Base-by-base conservation (phyloP, 2,329 filamentous ascomycete species). In the Furcasterigmium sp. region DNA sequence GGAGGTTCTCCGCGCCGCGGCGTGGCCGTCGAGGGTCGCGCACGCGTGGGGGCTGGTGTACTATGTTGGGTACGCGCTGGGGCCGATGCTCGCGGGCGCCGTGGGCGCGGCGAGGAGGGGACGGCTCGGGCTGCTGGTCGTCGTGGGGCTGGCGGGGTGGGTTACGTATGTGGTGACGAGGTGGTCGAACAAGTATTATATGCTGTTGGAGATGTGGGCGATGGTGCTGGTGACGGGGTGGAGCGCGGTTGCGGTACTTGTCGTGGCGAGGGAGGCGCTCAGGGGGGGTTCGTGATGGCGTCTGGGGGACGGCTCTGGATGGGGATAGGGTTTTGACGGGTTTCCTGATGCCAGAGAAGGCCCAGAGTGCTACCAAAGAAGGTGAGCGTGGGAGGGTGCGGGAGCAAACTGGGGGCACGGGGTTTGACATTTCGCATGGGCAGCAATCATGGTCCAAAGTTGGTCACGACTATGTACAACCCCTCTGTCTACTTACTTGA, bases 131-230 rank as follows among this genome's bases (percentile, higher is more conserved):
- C n/a, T 47, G 39, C 18, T 44, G 18, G 9, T 44, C 21, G 28
- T 54, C 29, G 28, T 52, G 43, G 49, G 37, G 8, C 43, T 26
- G 2, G 58, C 55, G 40, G 52, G 38, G 26, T 48, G 55, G 15
- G 19, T 67, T 14, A 41, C 39, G 20, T 41, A 41, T 28, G 7
- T 41, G 14, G 29, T 41, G 20, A 51, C 66, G 13, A 49, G 51
- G 30, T 60, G 61, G 43, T 61, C 65, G 23, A 62, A 64, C 34
- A 56, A 51, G 29, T 62, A 68, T 41, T 68, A 62, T 45, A 55
- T 70, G 6, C 54, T 59, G 36, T 50, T 68, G 17, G 60, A 69
- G 57, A 52, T 65, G 47, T 60, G 59, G 45, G 64, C 62, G 5
- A 45, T 67, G 47, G 53, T 59, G 44, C 26, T 66, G 2, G 61